These are phyloP conservation scores for Hibiscus syriacus DNA, from an alignment of 345 rosid genomes.

Conservation along the genomic window DNA sequence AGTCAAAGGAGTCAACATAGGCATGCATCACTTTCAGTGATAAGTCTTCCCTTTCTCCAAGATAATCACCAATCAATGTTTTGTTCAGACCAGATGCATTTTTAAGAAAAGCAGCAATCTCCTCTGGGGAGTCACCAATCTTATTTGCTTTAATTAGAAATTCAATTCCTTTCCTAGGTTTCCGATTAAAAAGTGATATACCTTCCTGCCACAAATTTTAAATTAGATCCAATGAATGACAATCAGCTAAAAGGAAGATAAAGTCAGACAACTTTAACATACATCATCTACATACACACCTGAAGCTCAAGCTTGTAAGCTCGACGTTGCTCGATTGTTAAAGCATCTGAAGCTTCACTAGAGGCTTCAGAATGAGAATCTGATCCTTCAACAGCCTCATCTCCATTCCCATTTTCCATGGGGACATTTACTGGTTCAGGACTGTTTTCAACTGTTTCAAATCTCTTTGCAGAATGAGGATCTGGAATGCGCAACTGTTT, in stretches of 20 bases:
- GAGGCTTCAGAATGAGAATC: slow-evolving; percentile 87
- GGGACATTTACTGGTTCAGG: slow-evolving; percentile 55
- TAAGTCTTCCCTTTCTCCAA: slow-evolving; percentile 96
- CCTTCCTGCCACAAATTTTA: slow-evolving; percentile 90
- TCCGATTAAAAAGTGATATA: slow-evolving; percentile 94
- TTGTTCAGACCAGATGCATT: slow-evolving; percentile 86
- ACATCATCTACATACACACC: slow-evolving; percentile 29
- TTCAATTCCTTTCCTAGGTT: slow-evolving; percentile 95
- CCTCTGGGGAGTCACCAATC: slow-evolving; percentile 88
- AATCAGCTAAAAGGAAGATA: slow-evolving; percentile 5
- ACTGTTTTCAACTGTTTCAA: slow-evolving; percentile 58
- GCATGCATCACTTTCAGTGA: slow-evolving; percentile 97
- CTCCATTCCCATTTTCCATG: slow-evolving; percentile 76
- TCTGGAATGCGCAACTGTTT: slow-evolving; percentile 92
- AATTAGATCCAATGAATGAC: slow-evolving; percentile 27
- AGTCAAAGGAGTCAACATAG: slow-evolving; percentile 91
- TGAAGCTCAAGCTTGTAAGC: slow-evolving; percentile 99
- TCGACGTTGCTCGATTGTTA: slow-evolving; percentile 90
- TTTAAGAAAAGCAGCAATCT: slow-evolving; percentile 87
- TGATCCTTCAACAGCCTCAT: slow-evolving; percentile 71
- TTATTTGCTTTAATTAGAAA: slow-evolving; percentile 92
- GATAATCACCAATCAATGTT: slow-evolving; percentile 88
- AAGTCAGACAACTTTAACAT: slow-evolving; percentile 6
- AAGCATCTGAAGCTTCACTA: slow-evolving; percentile 69
- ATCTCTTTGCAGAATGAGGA: slow-evolving; percentile 53